Evolutionary conservation across 345 rosid species (phyloP).

Genomic region (Populus euphratica): DNA sequence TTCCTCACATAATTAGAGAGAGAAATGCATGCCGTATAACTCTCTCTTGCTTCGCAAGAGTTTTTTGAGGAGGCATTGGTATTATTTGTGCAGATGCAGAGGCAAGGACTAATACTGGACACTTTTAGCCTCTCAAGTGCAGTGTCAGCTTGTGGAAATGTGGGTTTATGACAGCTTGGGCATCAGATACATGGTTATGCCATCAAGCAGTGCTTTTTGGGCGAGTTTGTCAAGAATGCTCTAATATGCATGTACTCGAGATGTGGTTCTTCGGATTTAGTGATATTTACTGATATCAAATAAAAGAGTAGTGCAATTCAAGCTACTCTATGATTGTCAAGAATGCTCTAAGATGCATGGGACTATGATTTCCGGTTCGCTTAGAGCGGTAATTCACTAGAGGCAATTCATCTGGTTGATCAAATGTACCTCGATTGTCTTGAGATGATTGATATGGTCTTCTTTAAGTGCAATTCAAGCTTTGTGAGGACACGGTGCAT

Average conservation of each 20-base stretch:
- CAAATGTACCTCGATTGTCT: conserved; percentile 48
- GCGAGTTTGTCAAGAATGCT: conserved; percentile 57
- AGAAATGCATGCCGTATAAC: conserved; percentile 67
- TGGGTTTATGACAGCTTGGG: conserved; percentile 48
- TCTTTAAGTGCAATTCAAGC: conserved; percentile 59
- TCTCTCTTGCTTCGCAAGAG: conserved; percentile 51
- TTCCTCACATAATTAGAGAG: conserved; percentile 40
- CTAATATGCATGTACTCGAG: conserved; percentile 63
- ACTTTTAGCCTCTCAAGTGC: conserved; percentile 64
- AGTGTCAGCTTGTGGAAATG: conserved; percentile 60
- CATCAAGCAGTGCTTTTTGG: conserved; percentile 29
- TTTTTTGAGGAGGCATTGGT: conserved; percentile 45
- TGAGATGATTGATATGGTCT: conserved; percentile 52
- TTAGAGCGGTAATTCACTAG: conserved; percentile 55
- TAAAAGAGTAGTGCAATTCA: too few species aligned
- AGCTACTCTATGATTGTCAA: too few species aligned
- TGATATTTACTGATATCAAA: too few species aligned
- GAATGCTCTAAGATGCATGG: conserved; percentile 31
- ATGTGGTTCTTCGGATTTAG: conserved; percentile 46
- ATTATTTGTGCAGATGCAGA: conserved; percentile 52
- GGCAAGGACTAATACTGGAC: conserved; percentile 47
- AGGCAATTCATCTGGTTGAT: conserved; percentile 54
- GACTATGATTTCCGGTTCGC: conserved; percentile 57
- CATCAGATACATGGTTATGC: conserved; percentile 64
- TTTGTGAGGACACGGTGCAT: conserved; percentile 50